Evolutionary conservation across 2,329 filamentous ascomycete species (phyloP), one percentile per base, ranked within the genome.

Genomic region (Neopestalotiopsis clavispora): DNA sequence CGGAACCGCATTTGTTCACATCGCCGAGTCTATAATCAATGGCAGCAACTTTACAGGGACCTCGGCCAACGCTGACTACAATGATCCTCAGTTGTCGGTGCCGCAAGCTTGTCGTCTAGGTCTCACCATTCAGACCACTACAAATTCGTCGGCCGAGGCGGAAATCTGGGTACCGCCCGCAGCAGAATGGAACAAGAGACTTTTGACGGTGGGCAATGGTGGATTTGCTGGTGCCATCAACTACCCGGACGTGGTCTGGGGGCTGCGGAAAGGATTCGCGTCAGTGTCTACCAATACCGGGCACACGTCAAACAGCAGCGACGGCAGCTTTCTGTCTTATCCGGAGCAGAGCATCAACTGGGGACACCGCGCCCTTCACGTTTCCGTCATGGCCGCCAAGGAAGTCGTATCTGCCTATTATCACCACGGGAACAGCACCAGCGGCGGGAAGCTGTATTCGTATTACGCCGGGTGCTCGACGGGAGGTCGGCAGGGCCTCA

Each of bases 401-500:
- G 66, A 80, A 13, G 72, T 87, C 30, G 79, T 80, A 1, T 72
- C 82, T 23, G 73, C 75, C 5, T 87, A 84, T 74, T 87, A 87
- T 69, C 72, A 76, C 13, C 61, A 67, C 4, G 20, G 67, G 2
- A 76, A 79, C 12, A 76, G 77, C 4, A 59, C 30, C 13, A 23
- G 57, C 3, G 57, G 57, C 3, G 20, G 57, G 13, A 56, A 56
- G 57, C 23, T 59, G 10, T 84, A 83, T 73, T 84, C 80, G 9
- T 87, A 87, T 73, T 87, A 84, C 71, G 74, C 81, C 10, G 86
- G 86, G 17, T 89, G 86, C 73, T 86, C 84, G 0, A 86, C 85
- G 3, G 86, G 87, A 30, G 87, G 87, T 1, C 79, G 86, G 2
- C 85, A 89, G 75, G 86, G 86, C 17, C 75, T 87, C 17, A 84